A percentile compares a stretch with the other conserved stretches of the same genome.
Conservation (phyloP, 2,329 filamentous ascomycete genomes). For the Fusarium robinianum region DNA sequence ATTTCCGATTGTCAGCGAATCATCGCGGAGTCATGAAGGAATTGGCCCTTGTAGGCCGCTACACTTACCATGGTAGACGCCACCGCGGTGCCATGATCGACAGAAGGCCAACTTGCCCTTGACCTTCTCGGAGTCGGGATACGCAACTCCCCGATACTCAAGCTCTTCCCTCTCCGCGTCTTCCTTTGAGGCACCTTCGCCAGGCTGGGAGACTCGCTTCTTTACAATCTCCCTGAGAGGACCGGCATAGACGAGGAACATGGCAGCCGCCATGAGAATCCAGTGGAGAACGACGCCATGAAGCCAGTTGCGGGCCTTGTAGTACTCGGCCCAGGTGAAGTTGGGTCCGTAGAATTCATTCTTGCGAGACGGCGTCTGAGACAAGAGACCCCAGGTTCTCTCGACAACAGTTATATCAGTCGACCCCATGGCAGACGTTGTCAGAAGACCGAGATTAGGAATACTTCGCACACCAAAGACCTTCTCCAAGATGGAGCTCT, state of each 20-base stretch:
- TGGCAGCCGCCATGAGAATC: constrained; percentile 47
- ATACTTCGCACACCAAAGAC: constrained; percentile 56
- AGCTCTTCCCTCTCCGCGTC: constrained; percentile 61
- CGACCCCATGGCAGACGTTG: constrained; percentile 54
- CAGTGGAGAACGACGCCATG: constrained; percentile 57
- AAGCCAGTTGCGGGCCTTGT: constrained; percentile 54
- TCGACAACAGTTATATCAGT: constrained; percentile 62
- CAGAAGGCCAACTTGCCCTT: constrained; percentile 56
- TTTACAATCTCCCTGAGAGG: constrained; percentile 52
- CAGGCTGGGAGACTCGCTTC: constrained; percentile 55
- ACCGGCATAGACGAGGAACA: constrained; percentile 51
- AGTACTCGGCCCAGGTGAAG: constrained; percentile 62
- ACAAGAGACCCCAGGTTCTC: constrained; percentile 65
- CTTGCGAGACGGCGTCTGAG: constrained; percentile 49
- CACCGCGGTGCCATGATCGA: constrained; percentile 60
- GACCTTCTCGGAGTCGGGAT: constrained; percentile 57
- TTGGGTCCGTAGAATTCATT: constrained; percentile 62
- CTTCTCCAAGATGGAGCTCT: constrained; percentile 45
- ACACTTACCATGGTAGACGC: constrained; percentile 66
- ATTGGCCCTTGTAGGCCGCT: background rate
- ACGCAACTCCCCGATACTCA: constrained; percentile 66
- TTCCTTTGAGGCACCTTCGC: constrained; percentile 58
- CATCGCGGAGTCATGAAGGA: constrained; percentile 1
- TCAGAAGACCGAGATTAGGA: constrained; percentile 59
- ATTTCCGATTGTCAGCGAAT: constrained; percentile 13